Evolutionary conservation across 306 rosid species (phyloP).

Genomic region (Citrullus amarus): DNA sequence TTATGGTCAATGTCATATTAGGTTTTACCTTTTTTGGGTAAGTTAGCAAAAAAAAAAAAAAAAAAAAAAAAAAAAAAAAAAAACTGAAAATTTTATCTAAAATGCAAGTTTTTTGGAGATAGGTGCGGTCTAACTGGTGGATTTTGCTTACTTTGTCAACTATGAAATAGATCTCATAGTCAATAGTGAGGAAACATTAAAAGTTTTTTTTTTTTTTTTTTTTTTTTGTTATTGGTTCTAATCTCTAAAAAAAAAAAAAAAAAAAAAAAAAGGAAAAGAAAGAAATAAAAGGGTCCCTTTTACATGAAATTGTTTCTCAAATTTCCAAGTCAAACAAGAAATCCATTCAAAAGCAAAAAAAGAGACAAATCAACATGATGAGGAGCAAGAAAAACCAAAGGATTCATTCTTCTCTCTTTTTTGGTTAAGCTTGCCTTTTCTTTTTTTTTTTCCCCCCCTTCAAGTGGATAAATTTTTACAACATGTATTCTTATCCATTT

Average conservation of each 20-base stretch:
- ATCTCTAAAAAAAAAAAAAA: neutral
- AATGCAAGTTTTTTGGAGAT: neutral
- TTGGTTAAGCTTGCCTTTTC: neutral
- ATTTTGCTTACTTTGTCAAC: neutral
- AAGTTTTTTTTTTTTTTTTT: neutral
- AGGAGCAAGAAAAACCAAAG: neutral
- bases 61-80: neutral
- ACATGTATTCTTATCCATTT: neutral
- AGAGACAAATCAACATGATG: neutral
- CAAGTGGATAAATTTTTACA: neutral
- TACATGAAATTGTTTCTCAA: neutral
- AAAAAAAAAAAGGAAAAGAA: too few species aligned
- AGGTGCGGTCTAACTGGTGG: neutral
- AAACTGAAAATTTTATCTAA: neutral
- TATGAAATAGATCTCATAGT: neutral
- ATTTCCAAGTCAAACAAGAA: neutral
- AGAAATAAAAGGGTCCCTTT: neutral
- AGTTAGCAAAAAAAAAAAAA: neutral
- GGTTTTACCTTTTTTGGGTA: neutral
- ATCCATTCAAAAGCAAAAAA: neutral
- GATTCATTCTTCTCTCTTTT: neutral
- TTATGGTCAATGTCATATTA: neutral
- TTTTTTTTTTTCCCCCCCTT: neutral
- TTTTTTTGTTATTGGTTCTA: neutral
- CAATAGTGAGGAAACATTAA: neutral